Percentiles rank a stretch among this genome's conserved stretches.
Evolutionary conservation across 768 basidiomycete genomes (phyloP).

Genomic region (Boletus eberwhitei): DNA sequence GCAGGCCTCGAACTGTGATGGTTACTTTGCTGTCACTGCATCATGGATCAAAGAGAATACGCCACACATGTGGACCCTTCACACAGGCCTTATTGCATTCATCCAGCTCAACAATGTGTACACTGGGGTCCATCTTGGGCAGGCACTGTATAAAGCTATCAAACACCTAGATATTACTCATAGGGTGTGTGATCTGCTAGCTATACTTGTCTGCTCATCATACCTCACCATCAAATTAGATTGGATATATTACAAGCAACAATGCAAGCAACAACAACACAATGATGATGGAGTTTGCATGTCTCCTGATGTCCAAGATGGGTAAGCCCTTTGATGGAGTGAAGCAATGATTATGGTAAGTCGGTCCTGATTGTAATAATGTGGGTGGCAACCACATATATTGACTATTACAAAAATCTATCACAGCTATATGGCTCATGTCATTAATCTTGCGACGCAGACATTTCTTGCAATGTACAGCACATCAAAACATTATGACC

Average conservation of each 20-base stretch:
- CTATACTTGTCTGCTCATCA: too few species aligned
- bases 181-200: constrained; percentile 25
- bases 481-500: constrained; percentile 1
- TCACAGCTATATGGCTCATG: background rate
- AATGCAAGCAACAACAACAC: too few species aligned
- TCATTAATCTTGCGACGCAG: background rate
- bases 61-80: constrained; percentile 24
- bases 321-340: too few species aligned
- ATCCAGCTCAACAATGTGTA: constrained; percentile 37
- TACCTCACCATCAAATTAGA: too few species aligned
- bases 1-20: constrained; percentile 38
- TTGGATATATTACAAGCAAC: too few species aligned
- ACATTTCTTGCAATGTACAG: background rate
- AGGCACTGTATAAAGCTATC: constrained; percentile 37
- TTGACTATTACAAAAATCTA: too few species aligned
- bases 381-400: too few species aligned
- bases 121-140: constrained; percentile 21
- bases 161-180: constrained; percentile 26
- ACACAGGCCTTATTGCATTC: constrained; percentile 36
- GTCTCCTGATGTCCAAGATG: too few species aligned
- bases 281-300: too few species aligned
- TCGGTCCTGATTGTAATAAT: too few species aligned
- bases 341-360: too few species aligned
- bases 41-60: constrained; percentile 15
- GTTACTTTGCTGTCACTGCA: constrained; percentile 37